Evolutionary conservation across 2,329 filamentous ascomycete genomes (phyloP), one percentile per base, ranked within the genome.

Genomic region (Phoma sp.): DNA sequence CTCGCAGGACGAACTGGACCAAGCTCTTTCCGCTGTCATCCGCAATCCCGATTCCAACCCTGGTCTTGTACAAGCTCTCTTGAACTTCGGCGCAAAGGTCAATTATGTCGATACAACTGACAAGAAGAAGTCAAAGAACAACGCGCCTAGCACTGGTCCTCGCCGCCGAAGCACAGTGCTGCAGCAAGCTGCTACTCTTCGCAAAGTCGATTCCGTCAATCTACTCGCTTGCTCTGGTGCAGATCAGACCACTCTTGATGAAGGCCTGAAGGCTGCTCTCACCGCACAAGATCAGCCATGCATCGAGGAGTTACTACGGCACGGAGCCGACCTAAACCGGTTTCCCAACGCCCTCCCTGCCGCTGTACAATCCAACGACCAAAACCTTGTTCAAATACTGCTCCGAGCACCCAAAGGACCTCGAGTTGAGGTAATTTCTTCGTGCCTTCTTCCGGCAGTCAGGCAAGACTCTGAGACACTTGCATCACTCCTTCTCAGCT

Each of bases 91-190:
- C 29, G 71, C 70, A 4, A 73, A 71, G 45, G 71, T 74, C 55
- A 74, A 74, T 39, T 64, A 60, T 25, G 46, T 70, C 9, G 64
- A 68, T 29, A 47, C 51, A 6, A 38, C 53, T 14, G 58, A 65
- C 14, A 55, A 61, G 33, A 66, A 63, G 49, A 67, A 62, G 47
- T 49, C 42, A 23, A 70, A 68, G 42, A 52, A n/a, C 35, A 66
- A 65, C 47, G 18, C 37, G 9, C 37, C 65, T 3, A 66, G 66
- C 37, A 49, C 58, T 14, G 39, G 59, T 18, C 57, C 64, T 41
- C 66, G 68, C 39, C 65, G 69, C 50, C 62, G 71, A 52, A 74
- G 71, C 57, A 74, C 70, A 22, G 69, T 74, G 2, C 47, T 74
- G 25, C 71, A 74, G 48, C 66, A 69, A 47, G 72, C 72, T 3